These are phyloP conservation scores for Trapa bicornis DNA, from an alignment of 345 rosid genomes.

Conservation along the genomic window DNA sequence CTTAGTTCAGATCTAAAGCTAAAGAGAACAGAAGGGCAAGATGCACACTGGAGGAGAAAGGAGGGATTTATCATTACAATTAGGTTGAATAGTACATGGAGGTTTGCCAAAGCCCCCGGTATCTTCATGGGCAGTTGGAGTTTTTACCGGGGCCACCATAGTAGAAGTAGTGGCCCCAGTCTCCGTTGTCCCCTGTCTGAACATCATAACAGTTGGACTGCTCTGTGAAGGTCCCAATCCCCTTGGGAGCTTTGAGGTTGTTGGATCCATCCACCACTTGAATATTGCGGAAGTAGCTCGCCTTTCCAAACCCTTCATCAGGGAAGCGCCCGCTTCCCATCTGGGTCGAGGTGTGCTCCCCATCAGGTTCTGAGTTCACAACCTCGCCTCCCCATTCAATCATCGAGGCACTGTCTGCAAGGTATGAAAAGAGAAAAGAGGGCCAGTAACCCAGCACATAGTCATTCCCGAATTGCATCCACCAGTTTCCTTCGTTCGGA, in stretches of 20 bases:
- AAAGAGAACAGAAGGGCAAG: constrained; percentile 6
- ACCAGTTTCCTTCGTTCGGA: constrained; percentile 95
- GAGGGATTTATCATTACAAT: constrained; percentile 15
- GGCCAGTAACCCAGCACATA: constrained; percentile 92
- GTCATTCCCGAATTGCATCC: constrained; percentile 96
- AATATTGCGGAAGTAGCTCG: constrained; percentile 85
- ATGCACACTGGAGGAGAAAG: constrained; percentile 13
- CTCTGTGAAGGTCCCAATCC: constrained; percentile 82
- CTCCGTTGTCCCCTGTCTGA: constrained; percentile 70
- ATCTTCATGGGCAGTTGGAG: constrained; percentile 48
- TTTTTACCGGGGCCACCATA: constrained; percentile 93
- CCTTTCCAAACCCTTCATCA: constrained; percentile 87
- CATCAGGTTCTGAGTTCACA: constrained; percentile 76
- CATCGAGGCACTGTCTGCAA: constrained; percentile 86
- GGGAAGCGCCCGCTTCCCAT: constrained; percentile 95
- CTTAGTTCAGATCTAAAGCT: constrained; percentile 21
- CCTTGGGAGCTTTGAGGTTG: constrained; percentile 85
- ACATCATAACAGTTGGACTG: constrained; percentile 93
- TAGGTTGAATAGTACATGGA: constrained; percentile 41
- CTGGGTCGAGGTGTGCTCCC: constrained; percentile 82
- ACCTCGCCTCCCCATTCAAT: constrained; percentile 99
- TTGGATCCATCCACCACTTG: constrained; percentile 81
- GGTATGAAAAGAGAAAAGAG: constrained; percentile 82
- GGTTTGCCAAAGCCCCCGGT: background rate
- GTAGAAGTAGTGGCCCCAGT: constrained; percentile 96